These are phyloP conservation scores for Eucalyptus pauciflora DNA, from an alignment of 345 rosid species.

Conservation along the genomic window DNA sequence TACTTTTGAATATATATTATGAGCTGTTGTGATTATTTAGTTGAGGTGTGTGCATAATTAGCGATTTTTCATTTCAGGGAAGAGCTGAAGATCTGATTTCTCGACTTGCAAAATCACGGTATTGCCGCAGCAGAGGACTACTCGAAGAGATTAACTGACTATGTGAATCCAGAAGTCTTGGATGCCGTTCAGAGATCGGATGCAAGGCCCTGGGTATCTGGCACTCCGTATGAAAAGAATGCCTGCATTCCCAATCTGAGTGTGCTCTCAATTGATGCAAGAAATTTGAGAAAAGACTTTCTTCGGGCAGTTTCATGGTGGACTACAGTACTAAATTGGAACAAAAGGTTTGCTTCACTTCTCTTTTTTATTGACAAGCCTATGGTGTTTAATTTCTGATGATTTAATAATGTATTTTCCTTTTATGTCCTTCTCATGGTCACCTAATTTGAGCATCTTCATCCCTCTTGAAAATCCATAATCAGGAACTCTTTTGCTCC, in stretches of 20 bases:
- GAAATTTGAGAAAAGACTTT: slow-evolving; percentile 6
- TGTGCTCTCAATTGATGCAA: slow-evolving; percentile 14
- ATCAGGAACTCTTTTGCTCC: not conserved
- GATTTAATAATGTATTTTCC: not conserved
- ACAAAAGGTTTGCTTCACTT: slow-evolving; percentile 8
- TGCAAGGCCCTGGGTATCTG: slow-evolving; percentile 23
- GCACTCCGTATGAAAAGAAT: not conserved
- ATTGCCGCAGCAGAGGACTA: slow-evolving; percentile 28
- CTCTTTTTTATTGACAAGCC: not conserved
- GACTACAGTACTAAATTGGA: slow-evolving; percentile 17
- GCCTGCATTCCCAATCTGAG: slow-evolving; percentile 17
- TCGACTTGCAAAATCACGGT: slow-evolving; percentile 6
- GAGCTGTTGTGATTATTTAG: not conserved
- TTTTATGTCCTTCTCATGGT: not conserved
- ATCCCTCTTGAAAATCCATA: not conserved
- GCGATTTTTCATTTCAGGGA: slow-evolving; percentile 5
- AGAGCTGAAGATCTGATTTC: slow-evolving; percentile 22
- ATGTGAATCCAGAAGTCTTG: slow-evolving; percentile 17
- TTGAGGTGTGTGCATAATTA: not conserved
- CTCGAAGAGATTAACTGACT: slow-evolving; percentile 6
- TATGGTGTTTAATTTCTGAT: not conserved
- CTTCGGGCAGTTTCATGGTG: slow-evolving; percentile 24
- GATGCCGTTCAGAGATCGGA: slow-evolving; percentile 31
- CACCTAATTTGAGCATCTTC: not conserved
- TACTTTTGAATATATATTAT: not conserved